A percentile compares a stretch with the other conserved stretches of the same genome.
Conservation (phyloP, 2,329 filamentous ascomycete genomes). For the Talaromyces sp. region DNA sequence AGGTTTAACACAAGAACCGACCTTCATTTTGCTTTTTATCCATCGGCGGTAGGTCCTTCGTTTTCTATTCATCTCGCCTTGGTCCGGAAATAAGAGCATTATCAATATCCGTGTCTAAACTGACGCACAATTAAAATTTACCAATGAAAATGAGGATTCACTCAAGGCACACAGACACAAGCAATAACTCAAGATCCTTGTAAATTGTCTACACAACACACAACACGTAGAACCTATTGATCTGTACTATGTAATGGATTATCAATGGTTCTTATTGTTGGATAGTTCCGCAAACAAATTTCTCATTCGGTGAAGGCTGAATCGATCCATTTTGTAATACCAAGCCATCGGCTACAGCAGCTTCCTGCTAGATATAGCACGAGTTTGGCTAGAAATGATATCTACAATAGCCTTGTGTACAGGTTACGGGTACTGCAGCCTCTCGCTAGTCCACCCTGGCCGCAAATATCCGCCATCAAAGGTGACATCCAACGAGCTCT, state of each 20-base stretch:
- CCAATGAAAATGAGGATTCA: not conserved
- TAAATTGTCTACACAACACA: not conserved
- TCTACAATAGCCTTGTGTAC: not conserved
- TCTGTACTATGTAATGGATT: not conserved
- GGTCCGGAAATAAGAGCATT: not conserved
- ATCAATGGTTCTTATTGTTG: not conserved
- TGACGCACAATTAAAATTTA: not conserved
- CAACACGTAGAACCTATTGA: not conserved
- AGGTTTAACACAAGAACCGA: not conserved
- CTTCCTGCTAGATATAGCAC: not conserved
- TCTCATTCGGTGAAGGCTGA: not conserved
- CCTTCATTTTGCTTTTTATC: not conserved
- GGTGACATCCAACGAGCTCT: conserved; percentile 53
- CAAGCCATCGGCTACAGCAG: not conserved
- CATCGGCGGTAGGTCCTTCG: not conserved
- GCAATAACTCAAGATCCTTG: not conserved
- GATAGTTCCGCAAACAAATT: no score
- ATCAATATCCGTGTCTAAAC: not conserved
- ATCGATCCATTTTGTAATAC: not conserved
- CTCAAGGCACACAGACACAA: not conserved
- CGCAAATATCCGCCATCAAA: conserved; percentile 52
- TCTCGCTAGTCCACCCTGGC: conserved; percentile 50
- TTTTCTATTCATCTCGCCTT: not conserved
- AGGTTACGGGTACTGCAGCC: conserved; percentile 37
- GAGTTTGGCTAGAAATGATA: not conserved